Evolutionary conservation across 305 asterid species (phyloP).

Genomic region (Rubia balearica): DNA sequence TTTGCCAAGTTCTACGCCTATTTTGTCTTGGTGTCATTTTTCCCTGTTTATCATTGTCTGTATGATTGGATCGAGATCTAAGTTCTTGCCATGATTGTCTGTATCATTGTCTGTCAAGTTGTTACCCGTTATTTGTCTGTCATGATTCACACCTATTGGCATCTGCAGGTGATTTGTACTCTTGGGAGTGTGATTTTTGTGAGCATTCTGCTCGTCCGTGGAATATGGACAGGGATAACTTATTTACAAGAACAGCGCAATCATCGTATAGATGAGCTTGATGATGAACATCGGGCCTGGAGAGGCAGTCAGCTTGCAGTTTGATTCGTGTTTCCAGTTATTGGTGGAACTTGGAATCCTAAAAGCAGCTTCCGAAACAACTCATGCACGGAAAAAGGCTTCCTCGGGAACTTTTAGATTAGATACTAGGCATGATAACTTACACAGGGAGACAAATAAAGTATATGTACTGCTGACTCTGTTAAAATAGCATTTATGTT

Average conservation of each 20-base stretch:
- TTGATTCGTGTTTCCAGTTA: conserved; percentile 17
- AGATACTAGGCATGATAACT: not conserved
- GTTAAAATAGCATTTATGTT: not conserved
- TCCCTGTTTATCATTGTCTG: not conserved
- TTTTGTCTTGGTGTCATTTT: not conserved
- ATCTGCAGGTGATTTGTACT: conserved; percentile 73
- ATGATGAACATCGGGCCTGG: conserved; percentile 66
- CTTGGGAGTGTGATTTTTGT: conserved; percentile 74
- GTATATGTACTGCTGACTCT: not conserved
- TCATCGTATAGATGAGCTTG: conserved; percentile 46
- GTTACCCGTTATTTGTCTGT: not conserved
- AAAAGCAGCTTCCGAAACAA: not conserved
- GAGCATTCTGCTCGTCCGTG: conserved; percentile 68
- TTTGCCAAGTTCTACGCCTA: not conserved
- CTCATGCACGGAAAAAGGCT: not conserved
- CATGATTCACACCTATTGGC: not conserved
- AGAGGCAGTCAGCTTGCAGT: conserved; percentile 44
- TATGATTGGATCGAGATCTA: not conserved
- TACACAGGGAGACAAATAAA: not conserved
- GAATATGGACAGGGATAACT: conserved; percentile 70
- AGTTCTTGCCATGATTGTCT: not conserved
- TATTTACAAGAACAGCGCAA: conserved; percentile 58
- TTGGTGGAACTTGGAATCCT: not conserved
- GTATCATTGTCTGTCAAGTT: not conserved
- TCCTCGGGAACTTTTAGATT: not conserved